Evolutionary conservation across 371 early-diverging fungal genomes (phyloP).

Genomic region (Dinochytrium kinnereticum): DNA sequence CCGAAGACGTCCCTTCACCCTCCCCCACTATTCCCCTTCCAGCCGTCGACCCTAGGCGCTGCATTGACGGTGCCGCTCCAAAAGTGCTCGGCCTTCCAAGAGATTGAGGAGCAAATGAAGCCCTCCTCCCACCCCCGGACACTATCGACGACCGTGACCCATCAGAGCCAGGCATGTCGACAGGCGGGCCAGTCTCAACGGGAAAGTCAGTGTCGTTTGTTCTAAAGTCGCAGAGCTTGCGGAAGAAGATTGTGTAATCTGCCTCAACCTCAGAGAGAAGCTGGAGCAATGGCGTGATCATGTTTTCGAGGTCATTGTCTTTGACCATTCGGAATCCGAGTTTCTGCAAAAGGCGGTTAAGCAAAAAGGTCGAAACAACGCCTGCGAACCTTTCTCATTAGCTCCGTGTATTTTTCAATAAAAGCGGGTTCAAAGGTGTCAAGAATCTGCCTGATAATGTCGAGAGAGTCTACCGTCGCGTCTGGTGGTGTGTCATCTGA

Average conservation of each 20-base stretch:
- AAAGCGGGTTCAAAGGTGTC: slow-evolving; percentile 62
- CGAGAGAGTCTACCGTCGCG: slow-evolving; percentile 43
- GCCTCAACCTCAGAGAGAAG: slow-evolving; percentile 63
- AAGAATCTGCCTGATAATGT: slow-evolving; percentile 55
- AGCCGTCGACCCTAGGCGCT: background rate
- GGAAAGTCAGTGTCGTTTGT: slow-evolving; percentile 33
- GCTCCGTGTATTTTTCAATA: slow-evolving; percentile 47
- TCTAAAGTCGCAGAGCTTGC: slow-evolving; percentile 56
- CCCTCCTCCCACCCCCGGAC: background rate
- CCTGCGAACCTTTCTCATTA: slow-evolving; percentile 75
- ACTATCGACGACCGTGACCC: no score
- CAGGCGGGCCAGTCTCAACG: slow-evolving; percentile 21
- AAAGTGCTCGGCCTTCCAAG: background rate
- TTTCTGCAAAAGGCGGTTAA: slow-evolving; percentile 38
- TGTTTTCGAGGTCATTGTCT: slow-evolving; percentile 56
- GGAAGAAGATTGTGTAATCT: slow-evolving; percentile 79
- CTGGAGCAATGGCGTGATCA: slow-evolving; percentile 73
- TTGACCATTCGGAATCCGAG: slow-evolving; percentile 42
- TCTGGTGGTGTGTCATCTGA: slow-evolving; percentile 42
- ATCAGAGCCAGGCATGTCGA: background rate
- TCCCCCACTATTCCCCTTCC: background rate
- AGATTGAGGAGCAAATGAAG: background rate
- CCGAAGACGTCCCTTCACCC: background rate
- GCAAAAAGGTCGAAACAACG: background rate
- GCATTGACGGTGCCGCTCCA: background rate